A percentile compares a stretch with the other conserved stretches of the same genome.
Evolutionary conservation across 1,139 yeast species (phyloP).

Genomic region (Suhomyces guaymorum): DNA sequence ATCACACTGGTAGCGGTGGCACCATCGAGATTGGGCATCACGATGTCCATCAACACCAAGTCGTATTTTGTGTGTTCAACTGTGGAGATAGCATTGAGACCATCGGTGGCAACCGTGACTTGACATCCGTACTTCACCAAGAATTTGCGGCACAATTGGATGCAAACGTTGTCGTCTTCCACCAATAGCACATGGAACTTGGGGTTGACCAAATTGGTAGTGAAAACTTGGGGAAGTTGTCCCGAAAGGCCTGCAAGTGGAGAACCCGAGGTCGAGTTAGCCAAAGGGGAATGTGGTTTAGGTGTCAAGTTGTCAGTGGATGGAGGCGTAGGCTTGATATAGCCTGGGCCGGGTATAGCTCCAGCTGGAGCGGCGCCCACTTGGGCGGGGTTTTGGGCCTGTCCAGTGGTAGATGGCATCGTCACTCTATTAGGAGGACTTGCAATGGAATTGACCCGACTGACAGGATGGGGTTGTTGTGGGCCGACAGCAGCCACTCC

Average conservation of each 20-base stretch:
- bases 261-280: conserved; percentile 14
- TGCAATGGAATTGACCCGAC: conserved; percentile 12
- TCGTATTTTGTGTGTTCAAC: conserved; percentile 78
- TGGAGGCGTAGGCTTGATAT: conserved; percentile 15
- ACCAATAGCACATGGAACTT: conserved; percentile 75
- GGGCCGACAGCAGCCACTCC: conserved; percentile 9
- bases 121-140: conserved; percentile 86
- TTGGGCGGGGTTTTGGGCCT: conserved; percentile 4
- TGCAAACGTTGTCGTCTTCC: conserved; percentile 85
- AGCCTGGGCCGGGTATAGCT: conserved; percentile 2
- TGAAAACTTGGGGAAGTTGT: conserved; percentile 15
- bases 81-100: conserved; percentile 80
- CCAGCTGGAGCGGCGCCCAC: conserved; percentile 6
- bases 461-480: conserved; percentile 10
- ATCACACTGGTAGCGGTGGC: conserved; percentile 89
- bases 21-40: conserved; percentile 93
- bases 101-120: conserved; percentile 91
- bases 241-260: conserved; percentile 12
- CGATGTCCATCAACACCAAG: conserved; percentile 87
- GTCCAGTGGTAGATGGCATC: conserved; percentile 7
- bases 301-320: conserved; percentile 15
- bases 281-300: conserved; percentile 16
- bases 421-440: conserved; percentile 15
- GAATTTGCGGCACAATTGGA: conserved; percentile 75
- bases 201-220: conserved; percentile 40